Evolutionary conservation across 208 protist species (phyloP), one percentile per base, ranked within the genome.

Genomic region (Acanthamoeba castellanii): DNA sequence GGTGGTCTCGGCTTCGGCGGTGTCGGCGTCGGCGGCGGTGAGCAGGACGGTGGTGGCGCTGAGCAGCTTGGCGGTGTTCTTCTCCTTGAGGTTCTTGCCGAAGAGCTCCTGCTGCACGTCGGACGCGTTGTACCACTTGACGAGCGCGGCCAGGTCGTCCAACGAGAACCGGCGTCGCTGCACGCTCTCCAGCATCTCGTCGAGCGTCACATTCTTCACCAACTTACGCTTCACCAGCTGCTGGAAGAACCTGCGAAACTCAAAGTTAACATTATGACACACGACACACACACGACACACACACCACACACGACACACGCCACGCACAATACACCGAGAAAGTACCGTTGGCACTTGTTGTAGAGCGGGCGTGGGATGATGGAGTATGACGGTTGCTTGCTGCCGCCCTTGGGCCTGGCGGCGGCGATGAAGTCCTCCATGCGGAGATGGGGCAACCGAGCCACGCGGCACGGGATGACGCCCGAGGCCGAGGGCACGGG

Each of bases 111-210:
- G 8, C 42, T 82, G 74, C 42, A 82, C 74, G 42, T 82, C 74
- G 37, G 74, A 50, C 37, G 74, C 74, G 74, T 82, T 82, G 74
- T 50, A 82, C 74, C 74, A 82, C 74, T 82, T 82, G 20, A 82
- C 27, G 14, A 82, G 74, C 14, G 9, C 30, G 22, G 11, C 74
- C 5, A 82, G 42, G 14, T 82, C 74, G 42, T n/a, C 74, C 8
- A 82, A 32, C 7, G 13, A 22, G 32, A 82, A 1, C 42, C 7
- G 16, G 9, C 25, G 74, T 32, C 27, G 9, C 42, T 82, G 74
- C 32, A 82, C 30, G 16, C 42, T 50, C 14, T 42, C 42, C 37
- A 82, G 16, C 74, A 82, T 82, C 32, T 82, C 74, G 74, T 82
- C 74, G 14, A 82, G 25, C 42, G 74, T 27, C 32, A 82, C 22